Conservation (phyloP, 176 grass and related monocot species). For the Dendrocalamus sinicus region DNA sequence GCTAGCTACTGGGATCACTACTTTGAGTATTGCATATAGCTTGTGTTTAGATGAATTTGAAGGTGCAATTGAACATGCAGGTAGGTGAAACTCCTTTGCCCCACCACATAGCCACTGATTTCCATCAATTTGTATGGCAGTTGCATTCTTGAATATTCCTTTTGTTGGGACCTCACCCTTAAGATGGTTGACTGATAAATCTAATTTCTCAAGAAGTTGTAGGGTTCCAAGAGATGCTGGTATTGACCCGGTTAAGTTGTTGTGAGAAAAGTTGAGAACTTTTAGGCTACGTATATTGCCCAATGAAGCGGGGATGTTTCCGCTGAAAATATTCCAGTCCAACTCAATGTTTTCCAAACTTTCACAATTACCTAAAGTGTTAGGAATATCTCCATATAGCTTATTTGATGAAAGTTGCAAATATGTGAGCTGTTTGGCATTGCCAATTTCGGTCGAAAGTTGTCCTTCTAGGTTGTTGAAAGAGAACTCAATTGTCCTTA, state of each 20-base stretch:
- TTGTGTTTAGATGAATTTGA: background rate
- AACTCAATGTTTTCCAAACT: background rate
- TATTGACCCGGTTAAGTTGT: constrained; percentile 10
- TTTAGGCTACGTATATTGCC: background rate
- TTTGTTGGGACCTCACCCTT: constrained; percentile 28
- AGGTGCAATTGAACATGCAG: background rate
- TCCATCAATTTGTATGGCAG: background rate
- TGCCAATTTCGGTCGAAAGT: constrained; percentile 11
- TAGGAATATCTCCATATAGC: constrained; percentile 45
- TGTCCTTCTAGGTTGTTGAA: constrained; percentile 30
- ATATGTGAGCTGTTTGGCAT: background rate
- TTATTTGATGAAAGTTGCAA: constrained; percentile 24
- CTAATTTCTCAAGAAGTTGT: background rate
- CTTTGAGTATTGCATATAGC: background rate
- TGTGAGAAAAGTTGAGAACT: constrained; percentile 25
- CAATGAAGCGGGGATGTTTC: constrained; percentile 17
- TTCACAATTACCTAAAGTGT: background rate
- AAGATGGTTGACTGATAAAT: constrained; percentile 43
- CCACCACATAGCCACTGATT: constrained; percentile 42
- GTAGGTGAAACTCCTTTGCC: background rate
- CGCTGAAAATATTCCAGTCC: constrained; percentile 19
- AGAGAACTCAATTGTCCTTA: background rate
- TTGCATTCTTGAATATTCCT: constrained; percentile 36
- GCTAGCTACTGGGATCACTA: background rate
- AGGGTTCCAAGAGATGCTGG: constrained; percentile 1